Evolutionary conservation across 208 protist species (phyloP).

Genomic region (Trypanosoma conorhini): DNA sequence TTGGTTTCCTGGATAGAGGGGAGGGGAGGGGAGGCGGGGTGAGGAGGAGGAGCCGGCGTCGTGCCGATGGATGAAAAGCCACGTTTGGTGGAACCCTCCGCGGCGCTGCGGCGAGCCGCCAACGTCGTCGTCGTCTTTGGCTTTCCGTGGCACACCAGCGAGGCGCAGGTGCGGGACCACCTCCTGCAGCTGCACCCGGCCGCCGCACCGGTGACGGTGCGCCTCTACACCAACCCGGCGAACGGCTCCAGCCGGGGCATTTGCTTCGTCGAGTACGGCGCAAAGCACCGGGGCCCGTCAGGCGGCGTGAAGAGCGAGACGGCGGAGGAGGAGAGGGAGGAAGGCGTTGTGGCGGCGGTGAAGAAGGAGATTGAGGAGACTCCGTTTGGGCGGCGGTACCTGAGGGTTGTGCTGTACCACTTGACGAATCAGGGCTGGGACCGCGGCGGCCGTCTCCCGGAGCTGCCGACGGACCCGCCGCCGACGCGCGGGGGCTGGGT

Average conservation of each 20-base stretch:
- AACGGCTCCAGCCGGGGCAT: slow-evolving; percentile 79
- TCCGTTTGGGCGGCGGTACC: slow-evolving; percentile 41
- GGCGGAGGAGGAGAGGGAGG: slow-evolving; percentile 10
- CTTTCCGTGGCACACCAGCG: slow-evolving; percentile 78
- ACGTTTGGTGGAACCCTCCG: slow-evolving; percentile 30
- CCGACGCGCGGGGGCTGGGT: slow-evolving; percentile 28
- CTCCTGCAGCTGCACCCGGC: slow-evolving; percentile 46
- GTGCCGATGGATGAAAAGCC: slow-evolving; percentile 29
- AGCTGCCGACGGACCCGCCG: slow-evolving; percentile 70
- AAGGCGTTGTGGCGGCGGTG: slow-evolving; percentile 29
- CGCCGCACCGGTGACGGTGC: slow-evolving; percentile 46
- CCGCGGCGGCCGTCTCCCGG: slow-evolving; percentile 66
- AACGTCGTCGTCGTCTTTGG: slow-evolving; percentile 75
- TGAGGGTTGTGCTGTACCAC: slow-evolving; percentile 48
- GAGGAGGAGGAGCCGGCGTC: neutral
- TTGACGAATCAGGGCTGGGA: slow-evolving; percentile 70
- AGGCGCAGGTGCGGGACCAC: slow-evolving; percentile 51
- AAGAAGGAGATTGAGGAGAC: slow-evolving; percentile 48
- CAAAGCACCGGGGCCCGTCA: neutral
- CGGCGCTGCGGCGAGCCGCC: slow-evolving; percentile 22
- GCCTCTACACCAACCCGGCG: slow-evolving; percentile 74
- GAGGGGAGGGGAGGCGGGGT: neutral
- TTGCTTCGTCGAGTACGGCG: slow-evolving; percentile 80
- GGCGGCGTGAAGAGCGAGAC: neutral
- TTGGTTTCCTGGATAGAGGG: neutral